Percentiles rank a stretch among this genome's conserved stretches.
phyloP scores from a whole-genome alignment of 2,329 filamentous ascomycete species.

The Aureobasidium sp. region DNA sequence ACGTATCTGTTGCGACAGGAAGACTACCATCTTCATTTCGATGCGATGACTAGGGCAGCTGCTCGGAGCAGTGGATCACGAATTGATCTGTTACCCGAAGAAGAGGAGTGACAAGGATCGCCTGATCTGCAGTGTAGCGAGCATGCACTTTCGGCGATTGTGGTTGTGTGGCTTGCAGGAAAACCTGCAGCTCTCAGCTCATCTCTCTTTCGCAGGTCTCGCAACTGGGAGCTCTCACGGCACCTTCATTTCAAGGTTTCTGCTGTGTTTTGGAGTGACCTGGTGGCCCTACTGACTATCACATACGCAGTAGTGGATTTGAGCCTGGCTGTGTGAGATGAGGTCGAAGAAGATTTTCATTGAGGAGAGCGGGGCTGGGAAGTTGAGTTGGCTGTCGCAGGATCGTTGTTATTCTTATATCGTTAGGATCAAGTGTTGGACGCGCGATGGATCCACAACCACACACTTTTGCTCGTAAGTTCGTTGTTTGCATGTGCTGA shows the following conservation, averaged over 20 bases:
- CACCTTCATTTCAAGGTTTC: neutral
- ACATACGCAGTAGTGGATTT: neutral
- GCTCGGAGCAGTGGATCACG: no score
- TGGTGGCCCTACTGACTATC: neutral
- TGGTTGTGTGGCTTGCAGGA: conserved; percentile 1
- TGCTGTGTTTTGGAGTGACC: neutral
- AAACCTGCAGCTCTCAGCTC: conserved; percentile 8
- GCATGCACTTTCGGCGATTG: neutral
- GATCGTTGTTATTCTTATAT: neutral
- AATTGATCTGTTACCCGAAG: neutral
- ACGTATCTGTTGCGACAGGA: no score
- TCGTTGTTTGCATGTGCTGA: conserved; percentile 6
- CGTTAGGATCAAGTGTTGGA: neutral
- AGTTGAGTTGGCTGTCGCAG: neutral
- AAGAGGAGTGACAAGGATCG: conserved; percentile 3
- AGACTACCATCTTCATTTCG: no score
- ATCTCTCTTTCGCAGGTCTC: no score
- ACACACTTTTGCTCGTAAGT: neutral
- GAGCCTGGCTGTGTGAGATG: no score
- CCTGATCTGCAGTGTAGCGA: conserved; percentile 17
- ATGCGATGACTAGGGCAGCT: no score
- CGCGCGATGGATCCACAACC: conserved; percentile 2
- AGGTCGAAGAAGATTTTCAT: neutral
- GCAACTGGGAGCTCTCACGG: no score
- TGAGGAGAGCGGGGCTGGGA: neutral